Evolutionary conservation across 805 yeast genomes (phyloP), one percentile per base, ranked within the genome.

Genomic region (Lipomyces starkeyi): DNA sequence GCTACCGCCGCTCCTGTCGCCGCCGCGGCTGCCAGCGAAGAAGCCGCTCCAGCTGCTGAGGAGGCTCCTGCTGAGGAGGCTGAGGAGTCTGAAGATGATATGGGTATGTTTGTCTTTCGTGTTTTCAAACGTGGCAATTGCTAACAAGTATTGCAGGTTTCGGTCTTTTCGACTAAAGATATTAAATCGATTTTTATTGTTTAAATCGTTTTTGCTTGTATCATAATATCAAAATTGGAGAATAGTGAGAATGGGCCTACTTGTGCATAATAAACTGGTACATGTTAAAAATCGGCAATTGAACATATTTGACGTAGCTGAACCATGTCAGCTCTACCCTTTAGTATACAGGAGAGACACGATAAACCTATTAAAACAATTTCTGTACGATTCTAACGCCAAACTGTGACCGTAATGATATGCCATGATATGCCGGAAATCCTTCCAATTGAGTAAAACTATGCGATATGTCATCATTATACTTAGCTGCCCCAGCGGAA

Each of bases 1-100:
- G 90, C 98, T 80, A 96, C 97, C 85, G 98, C 98, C 80, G 97
- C 98, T 79, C 97, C 85, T 82, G 97, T 97, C 79, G 90, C 90
- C 81, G 91, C 96, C 78, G 87, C 91, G 78, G 77, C 85, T 72
- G 78, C 86, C 73, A 78, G 84, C 74, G 84, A 82, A 65, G 86
- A 87, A 70, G 88, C 86, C 73, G 90, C 86, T 71, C 90, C 84
- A 70, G 91, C 85, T 74, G 93, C 85, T 69, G 91, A 88, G 73
- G 91, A 86, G 63, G 93, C 83, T 78, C 91, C 84, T 76, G 93
- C 85, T 76, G 95, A 86, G 75, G 91, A 84, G 78, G 86, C 73
- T 65, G 83, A 73, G 22, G 83, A 80, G 68, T 79, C 81, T 71
- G 86, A 83, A 76, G 89, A 85, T 74, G 97, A 92, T 87, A 92